Percentiles rank a stretch among this genome's conserved stretches.
Conservation (phyloP, 257 asterid genomes). For the Cordia subcordata region DNA sequence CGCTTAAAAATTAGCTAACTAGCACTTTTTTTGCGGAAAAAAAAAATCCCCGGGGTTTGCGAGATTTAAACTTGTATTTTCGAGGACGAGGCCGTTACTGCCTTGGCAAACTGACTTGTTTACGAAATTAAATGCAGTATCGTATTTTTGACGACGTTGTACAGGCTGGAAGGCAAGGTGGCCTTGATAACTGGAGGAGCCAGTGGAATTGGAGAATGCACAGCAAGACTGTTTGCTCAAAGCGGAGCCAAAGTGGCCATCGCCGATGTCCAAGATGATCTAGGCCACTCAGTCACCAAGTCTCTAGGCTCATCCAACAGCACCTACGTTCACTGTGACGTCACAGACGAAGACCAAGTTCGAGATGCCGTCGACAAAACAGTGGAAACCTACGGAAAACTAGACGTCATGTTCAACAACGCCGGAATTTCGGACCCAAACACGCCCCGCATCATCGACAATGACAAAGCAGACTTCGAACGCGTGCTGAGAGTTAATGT, state of each 20-base stretch:
- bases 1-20: too few species aligned
- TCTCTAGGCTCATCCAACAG: constrained; percentile 29
- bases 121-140: too few species aligned
- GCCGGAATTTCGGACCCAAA: constrained; percentile 35
- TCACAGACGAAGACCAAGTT: constrained; percentile 42
- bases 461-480: constrained; percentile 28
- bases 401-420: constrained; percentile 58
- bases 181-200: constrained; percentile 63
- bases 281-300: constrained; percentile 27
- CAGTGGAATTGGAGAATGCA: constrained; percentile 56
- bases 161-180: constrained; percentile 61
- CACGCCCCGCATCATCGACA: constrained; percentile 27
- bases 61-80: too few species aligned
- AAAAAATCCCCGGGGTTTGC: too few species aligned
- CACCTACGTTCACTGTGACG: constrained; percentile 47
- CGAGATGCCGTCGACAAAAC: constrained; percentile 33
- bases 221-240: constrained; percentile 35
- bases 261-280: constrained; percentile 45
- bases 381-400: constrained; percentile 35
- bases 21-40: too few species aligned
- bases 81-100: too few species aligned
- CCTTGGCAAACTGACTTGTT: too few species aligned
- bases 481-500: constrained; percentile 35
- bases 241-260: constrained; percentile 62
- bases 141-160: background rate